These are phyloP conservation scores for Geotrichum citri-aurantii DNA, from an alignment of 1,139 yeast genomes.

Conservation along the genomic window DNA sequence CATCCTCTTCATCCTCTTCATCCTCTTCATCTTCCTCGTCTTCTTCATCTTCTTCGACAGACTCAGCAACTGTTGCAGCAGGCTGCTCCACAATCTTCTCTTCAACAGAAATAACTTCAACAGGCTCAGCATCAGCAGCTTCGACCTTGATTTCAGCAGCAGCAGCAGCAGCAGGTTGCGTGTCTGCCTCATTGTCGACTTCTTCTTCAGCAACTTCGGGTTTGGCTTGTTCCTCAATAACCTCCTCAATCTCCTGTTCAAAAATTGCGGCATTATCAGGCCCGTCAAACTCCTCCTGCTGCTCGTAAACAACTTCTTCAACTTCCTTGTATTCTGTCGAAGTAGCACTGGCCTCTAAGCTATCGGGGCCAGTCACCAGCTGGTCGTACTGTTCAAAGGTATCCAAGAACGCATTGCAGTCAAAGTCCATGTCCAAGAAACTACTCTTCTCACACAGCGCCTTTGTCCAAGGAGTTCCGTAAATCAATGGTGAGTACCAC, in stretches of 20 bases:
- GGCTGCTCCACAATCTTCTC: conserved; percentile 29
- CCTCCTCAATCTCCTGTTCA: conserved; percentile 13
- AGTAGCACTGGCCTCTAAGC: conserved; percentile 6
- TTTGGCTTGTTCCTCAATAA: conserved; percentile 1
- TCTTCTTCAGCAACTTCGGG: neutral
- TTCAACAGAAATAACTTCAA: conserved; percentile 29
- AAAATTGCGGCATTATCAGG: neutral
- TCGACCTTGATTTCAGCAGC: conserved; percentile 13
- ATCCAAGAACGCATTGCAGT: conserved; percentile 56
- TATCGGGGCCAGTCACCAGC: conserved; percentile 7
- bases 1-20: conserved; percentile 6
- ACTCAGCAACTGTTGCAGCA: conserved; percentile 5
- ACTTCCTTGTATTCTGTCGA: conserved; percentile 1
- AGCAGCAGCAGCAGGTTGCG: conserved; percentile 10
- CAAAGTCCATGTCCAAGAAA: conserved; percentile 70
- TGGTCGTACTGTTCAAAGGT: conserved; percentile 28
- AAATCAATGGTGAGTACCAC: conserved; percentile 66
- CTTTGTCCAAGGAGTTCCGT: conserved; percentile 77
- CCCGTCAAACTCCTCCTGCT: neutral
- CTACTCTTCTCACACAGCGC: conserved; percentile 57
- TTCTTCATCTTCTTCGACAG: conserved; percentile 10
- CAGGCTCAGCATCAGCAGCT: conserved; percentile 15
- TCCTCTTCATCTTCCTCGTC: conserved; percentile 5
- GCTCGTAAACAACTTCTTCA: neutral
- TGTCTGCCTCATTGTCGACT: neutral